A percentile compares a stretch with the other conserved stretches of the same genome.
Conservation (phyloP, 2,329 filamentous ascomycete species). For the Pyricularia pennisetigena region DNA sequence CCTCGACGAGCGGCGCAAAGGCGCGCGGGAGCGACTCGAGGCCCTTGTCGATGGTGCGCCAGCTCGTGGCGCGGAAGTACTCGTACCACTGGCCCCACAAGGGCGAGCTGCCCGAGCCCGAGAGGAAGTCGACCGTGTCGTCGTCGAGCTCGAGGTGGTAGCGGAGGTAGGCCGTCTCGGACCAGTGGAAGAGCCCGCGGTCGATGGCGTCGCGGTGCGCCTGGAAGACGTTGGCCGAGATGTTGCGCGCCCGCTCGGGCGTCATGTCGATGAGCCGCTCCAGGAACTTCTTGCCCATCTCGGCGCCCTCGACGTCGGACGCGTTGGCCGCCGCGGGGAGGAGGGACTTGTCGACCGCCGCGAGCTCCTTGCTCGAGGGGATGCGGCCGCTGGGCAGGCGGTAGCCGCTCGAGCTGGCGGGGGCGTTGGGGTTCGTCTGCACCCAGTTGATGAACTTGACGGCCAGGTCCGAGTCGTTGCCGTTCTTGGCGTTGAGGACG, state of each 20-base stretch:
- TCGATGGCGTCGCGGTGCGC: slow-evolving; percentile 20
- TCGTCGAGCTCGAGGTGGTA: slow-evolving; percentile 22
- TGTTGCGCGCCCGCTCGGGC: slow-evolving; percentile 13
- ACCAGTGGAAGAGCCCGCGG: slow-evolving; percentile 18
- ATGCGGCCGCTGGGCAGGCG: slow-evolving; percentile 31
- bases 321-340: slow-evolving; percentile 21
- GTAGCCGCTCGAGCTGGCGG: slow-evolving; percentile 13
- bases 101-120: slow-evolving; percentile 12
- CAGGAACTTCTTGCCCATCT: slow-evolving; percentile 9
- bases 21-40: slow-evolving; percentile 23
- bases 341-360: slow-evolving; percentile 20
- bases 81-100: slow-evolving; percentile 21
- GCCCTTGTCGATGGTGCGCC: slow-evolving; percentile 21
- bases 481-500: slow-evolving; percentile 28
- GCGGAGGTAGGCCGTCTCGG: slow-evolving; percentile 20
- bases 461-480: slow-evolving; percentile 14
- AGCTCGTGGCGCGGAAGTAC: slow-evolving; percentile 16
- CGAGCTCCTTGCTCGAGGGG: slow-evolving; percentile 38
- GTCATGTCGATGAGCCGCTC: slow-evolving; percentile 17
- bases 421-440: slow-evolving; percentile 23
- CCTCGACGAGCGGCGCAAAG: slow-evolving; percentile 21
- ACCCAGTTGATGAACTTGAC: slow-evolving; percentile 32
- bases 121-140: slow-evolving; percentile 26
- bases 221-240: slow-evolving; percentile 17
- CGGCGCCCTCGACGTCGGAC: neutral